phyloP scores from a whole-genome alignment of 1,284 basidiomycete genomes.

The Athelia psychrophila region DNA sequence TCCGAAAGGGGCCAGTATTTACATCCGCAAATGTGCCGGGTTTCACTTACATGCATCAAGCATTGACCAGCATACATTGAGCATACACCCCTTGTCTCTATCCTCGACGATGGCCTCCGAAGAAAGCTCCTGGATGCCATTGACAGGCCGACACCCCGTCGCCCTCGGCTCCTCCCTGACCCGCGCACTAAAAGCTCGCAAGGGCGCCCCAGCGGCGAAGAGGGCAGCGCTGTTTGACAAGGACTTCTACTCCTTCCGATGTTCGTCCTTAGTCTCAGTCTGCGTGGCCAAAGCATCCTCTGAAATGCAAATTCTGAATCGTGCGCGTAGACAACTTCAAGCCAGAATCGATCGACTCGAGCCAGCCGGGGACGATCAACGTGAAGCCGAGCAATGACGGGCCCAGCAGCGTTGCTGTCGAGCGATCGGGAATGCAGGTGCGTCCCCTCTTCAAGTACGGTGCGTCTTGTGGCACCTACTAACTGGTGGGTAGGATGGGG shows the following conservation, averaged over 20 bases:
- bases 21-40: too few relatives aligned
- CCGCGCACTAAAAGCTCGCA: constrained; percentile 59
- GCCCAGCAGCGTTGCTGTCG: constrained; percentile 46
- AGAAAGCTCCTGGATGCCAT: constrained; percentile 46
- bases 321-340: constrained; percentile 71
- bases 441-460: constrained; percentile 8
- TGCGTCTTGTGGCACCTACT: too few relatives aligned
- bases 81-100: too few relatives aligned
- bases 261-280: constrained; percentile 43
- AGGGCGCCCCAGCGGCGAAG: constrained; percentile 40
- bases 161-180: constrained; percentile 55
- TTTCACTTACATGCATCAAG: too few relatives aligned
- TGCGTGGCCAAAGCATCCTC: constrained; percentile 6
- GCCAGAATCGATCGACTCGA: constrained; percentile 62
- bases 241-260: constrained; percentile 71
- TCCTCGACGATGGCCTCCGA: too few relatives aligned
- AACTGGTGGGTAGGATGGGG: constrained; percentile 39
- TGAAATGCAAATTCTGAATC: background rate
- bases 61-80: too few relatives aligned
- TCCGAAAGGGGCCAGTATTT: too few relatives aligned
- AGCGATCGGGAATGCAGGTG: constrained; percentile 63
- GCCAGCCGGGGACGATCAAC: constrained; percentile 61
- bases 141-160: constrained; percentile 50
- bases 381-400: constrained; percentile 48
- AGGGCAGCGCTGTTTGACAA: constrained; percentile 47